Conservation (phyloP, 139 green algal genomes). For the Closterium sp. region DNA sequence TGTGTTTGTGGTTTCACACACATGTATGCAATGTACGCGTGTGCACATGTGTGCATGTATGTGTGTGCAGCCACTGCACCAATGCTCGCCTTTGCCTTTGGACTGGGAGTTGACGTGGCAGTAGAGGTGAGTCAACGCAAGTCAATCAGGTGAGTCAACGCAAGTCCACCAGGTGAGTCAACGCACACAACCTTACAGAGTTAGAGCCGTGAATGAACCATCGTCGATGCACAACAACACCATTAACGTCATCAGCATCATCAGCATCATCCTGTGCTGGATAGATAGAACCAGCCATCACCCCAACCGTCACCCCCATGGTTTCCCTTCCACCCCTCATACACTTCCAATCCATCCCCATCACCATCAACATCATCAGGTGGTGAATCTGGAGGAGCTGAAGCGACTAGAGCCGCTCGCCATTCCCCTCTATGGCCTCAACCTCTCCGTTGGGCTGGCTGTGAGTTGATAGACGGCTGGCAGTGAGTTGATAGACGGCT, state of each 20-base stretch:
- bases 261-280: too few relatives aligned
- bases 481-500: not conserved
- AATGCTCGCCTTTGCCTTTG: not conserved
- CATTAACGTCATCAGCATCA: too few relatives aligned
- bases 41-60: not conserved
- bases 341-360: not conserved
- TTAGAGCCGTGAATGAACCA: too few relatives aligned
- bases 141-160: not conserved
- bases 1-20: too few relatives aligned
- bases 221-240: too few relatives aligned
- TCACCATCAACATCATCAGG: not conserved
- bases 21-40: not conserved
- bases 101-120: not conserved
- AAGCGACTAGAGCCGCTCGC: not conserved
- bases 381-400: not conserved
- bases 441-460: constrained; percentile 2
- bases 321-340: not conserved
- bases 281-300: not conserved
- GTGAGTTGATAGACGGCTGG: not conserved
- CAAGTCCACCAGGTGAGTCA: not conserved
- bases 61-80: not conserved
- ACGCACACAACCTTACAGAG: not conserved
- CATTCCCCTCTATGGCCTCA: constrained; percentile 11
- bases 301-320: not conserved
- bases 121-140: not conserved